Conservation (phyloP, 176 grass and related monocot species). For the Stipa capillata region DNA sequence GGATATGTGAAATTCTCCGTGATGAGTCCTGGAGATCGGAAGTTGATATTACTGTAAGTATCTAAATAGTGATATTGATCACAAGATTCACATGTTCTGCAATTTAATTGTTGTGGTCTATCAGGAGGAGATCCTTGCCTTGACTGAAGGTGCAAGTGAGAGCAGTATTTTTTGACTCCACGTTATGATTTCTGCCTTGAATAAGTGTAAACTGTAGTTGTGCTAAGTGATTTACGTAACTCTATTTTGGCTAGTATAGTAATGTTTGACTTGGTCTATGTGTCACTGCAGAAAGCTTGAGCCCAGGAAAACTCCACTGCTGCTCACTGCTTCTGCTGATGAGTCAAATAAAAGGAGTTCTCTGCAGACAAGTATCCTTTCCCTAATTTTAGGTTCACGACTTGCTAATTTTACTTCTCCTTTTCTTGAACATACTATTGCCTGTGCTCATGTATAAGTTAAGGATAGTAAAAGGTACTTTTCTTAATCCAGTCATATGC, state of each 20-base stretch:
- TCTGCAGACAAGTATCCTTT: conserved; percentile 44
- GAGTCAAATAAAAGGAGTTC: conserved; percentile 58
- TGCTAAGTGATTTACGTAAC: background rate
- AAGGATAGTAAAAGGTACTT: background rate
- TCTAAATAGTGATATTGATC: background rate
- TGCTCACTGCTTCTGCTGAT: conserved; percentile 56
- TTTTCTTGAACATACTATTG: background rate
- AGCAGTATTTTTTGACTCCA: conserved; percentile 30
- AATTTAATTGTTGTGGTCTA: conserved; percentile 32
- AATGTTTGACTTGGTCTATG: conserved; percentile 15
- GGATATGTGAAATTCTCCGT: conserved; percentile 68
- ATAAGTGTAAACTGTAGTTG: background rate
- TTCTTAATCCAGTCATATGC: background rate
- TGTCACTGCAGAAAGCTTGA: conserved; percentile 43
- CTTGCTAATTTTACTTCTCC: background rate
- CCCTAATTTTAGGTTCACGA: background rate
- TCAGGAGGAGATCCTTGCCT: conserved; percentile 69
- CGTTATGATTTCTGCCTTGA: conserved; percentile 7
- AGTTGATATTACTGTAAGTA: conserved; percentile 68
- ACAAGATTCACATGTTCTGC: background rate
- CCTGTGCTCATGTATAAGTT: background rate
- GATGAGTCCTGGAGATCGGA: conserved; percentile 62
- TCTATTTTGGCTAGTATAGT: background rate
- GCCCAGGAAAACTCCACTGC: conserved; percentile 49
- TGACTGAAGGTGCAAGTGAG: conserved; percentile 55